phyloP scores from a whole-genome alignment of 352 stramenopile genomes.

The Phytophthora citricola region DNA sequence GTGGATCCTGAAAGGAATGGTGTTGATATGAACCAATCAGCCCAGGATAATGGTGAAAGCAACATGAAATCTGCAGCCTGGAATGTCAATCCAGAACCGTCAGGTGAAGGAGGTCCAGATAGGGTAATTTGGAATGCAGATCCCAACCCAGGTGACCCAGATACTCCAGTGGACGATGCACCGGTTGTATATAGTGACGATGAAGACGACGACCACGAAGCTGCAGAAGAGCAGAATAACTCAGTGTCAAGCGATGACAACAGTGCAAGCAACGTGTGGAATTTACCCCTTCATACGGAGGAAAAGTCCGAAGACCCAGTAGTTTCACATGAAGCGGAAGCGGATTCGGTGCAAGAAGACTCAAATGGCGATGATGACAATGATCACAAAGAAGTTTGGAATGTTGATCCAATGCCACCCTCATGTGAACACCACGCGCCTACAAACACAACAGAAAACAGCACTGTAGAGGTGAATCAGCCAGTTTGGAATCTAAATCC shows the following conservation, averaged over 20 bases:
- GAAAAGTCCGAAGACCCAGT: neutral
- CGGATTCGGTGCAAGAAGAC: conserved; percentile 4
- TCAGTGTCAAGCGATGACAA: conserved; percentile 6
- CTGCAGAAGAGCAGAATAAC: conserved; percentile 1
- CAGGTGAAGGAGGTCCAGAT: neutral
- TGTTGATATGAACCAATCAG: neutral
- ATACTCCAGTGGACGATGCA: neutral
- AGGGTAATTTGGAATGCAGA: conserved; percentile 27
- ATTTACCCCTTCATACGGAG: conserved; percentile 20
- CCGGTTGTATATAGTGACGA: conserved; percentile 1
- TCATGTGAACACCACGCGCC: neutral
- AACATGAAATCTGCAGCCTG: conserved; percentile 7
- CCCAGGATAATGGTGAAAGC: neutral
- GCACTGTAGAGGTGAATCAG: neutral
- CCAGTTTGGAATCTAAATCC: conserved; percentile 27
- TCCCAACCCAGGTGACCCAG: conserved; percentile 1
- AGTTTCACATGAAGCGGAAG: conserved; percentile 2
- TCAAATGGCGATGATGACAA: conserved; percentile 1
- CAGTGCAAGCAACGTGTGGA: conserved; percentile 16
- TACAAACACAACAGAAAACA: neutral
- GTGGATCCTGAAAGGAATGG: conserved; percentile 12
- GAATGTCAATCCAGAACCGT: conserved; percentile 19
- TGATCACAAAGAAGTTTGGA: conserved; percentile 14
- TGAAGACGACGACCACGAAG: conserved; percentile 3
- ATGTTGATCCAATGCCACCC: conserved; percentile 11